These are phyloP conservation scores for Trypanosoma brucei DNA, from an alignment of 208 protist genomes.

Conservation along the genomic window DNA sequence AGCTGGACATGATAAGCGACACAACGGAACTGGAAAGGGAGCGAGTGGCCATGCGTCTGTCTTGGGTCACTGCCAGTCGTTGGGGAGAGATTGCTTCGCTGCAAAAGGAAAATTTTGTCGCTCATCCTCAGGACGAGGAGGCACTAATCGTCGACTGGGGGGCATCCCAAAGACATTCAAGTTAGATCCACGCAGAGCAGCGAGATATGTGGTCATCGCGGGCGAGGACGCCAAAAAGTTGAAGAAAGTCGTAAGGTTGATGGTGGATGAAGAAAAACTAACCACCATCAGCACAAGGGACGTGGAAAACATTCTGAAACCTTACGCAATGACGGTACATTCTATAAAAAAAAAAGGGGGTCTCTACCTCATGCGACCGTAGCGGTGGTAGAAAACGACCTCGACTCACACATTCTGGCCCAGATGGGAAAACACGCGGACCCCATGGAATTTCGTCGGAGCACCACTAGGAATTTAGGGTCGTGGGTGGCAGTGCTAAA, in stretches of 20 bases:
- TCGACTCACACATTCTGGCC: constrained; percentile 2
- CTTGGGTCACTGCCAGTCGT: constrained; percentile 1
- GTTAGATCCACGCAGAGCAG: constrained; percentile 3
- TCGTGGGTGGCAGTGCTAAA: not conserved
- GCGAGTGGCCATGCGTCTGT: constrained; percentile 4
- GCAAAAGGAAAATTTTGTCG: constrained; percentile 10
- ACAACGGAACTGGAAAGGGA: not conserved
- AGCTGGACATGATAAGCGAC: constrained; percentile 1
- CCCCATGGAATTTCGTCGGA: constrained; percentile 5
- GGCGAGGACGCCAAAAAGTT: not conserved
- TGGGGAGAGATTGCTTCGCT: constrained; percentile 6
- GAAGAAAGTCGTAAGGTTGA: not conserved
- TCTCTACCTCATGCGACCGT: constrained; percentile 1
- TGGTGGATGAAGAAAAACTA: constrained; percentile 3
- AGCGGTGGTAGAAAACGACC: constrained; percentile 7
- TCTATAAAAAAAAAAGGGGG: constrained; percentile 14
- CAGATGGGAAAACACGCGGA: constrained; percentile 9
- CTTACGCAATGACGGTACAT: constrained; percentile 10
- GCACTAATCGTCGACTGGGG: constrained; percentile 1
- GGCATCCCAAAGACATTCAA: constrained; percentile 2
- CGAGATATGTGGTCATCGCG: not conserved
- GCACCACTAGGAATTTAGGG: not conserved
- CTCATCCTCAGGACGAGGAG: not conserved
- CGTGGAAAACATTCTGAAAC: constrained; percentile 6
- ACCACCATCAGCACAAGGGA: not conserved